These are phyloP conservation scores for Salinomyces thailandicus DNA, from an alignment of 2,329 filamentous ascomycete species.

Conservation along the genomic window DNA sequence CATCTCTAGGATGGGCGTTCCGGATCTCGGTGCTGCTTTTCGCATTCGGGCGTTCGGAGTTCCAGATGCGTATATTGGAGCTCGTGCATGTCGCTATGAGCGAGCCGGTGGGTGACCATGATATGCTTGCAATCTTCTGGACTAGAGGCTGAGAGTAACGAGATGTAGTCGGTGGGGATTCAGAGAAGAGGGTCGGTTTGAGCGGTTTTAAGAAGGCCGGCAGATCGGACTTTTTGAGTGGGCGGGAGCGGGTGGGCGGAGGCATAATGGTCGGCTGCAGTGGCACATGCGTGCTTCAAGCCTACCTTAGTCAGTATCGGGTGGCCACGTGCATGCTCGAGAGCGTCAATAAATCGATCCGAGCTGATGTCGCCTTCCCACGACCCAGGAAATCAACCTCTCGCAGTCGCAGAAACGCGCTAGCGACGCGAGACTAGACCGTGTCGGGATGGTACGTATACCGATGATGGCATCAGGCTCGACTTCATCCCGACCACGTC, in stretches of 20 bases:
- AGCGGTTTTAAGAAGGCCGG: constrained; percentile 54
- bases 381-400: background rate
- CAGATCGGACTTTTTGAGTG: constrained; percentile 61
- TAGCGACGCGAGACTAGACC: constrained; percentile 1
- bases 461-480: no score
- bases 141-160: constrained; percentile 9
- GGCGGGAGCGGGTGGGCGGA: constrained; percentile 40
- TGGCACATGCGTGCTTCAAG: no score
- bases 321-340: background rate
- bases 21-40: constrained; percentile 67
- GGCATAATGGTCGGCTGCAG: constrained; percentile 19
- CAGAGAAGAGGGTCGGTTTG: constrained; percentile 58
- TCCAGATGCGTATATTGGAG: constrained; percentile 68
- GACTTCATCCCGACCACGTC: no score
- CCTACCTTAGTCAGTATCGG: background rate
- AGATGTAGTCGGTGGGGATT: constrained; percentile 17
- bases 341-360: background rate
- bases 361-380: background rate
- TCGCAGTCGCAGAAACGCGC: background rate
- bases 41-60: constrained; percentile 63
- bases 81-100: constrained; percentile 71
- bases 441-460: no score
- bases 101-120: constrained; percentile 79
- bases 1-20: constrained; percentile 18
- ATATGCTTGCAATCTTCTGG: constrained; percentile 37